Base-by-base conservation (phyloP, 2,329 filamentous ascomycete species). In the Penicillium vulpinum region DNA sequence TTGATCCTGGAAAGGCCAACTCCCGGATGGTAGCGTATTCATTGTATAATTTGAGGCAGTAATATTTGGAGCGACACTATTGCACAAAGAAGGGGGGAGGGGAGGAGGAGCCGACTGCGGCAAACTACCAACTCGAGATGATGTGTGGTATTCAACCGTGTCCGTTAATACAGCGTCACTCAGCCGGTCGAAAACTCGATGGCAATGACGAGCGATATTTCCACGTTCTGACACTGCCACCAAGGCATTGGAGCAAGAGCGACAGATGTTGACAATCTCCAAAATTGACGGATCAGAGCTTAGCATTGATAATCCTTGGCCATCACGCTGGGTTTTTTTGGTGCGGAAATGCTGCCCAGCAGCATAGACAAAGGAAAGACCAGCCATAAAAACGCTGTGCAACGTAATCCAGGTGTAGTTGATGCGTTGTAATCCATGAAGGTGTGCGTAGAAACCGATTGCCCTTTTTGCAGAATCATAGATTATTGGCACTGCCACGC, bases 341-440 rank as follows among this genome's bases (percentile, higher is more conserved):
- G 31, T 33, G 4, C 31, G 31, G 10, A 79, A 72, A 51, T 79
- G 77, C 1, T 74, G 70, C 0, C 75, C 69, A 0, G 78, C 57
- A 0, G 76, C 35, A 38, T 80, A 80, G 3, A 80, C 72, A 47
- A 78, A 80, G 0, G 76, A 76, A 0, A 79, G 57, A 0, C 79
- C 79, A 0, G 78, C 78, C 55, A 80, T 74, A 61, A 82, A 82
- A 1, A 81, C 72, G 0, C 77, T 72, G 48, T 82, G 80, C 55
- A 81, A 72, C 0, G 79, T 80, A 26, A 81, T 76, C 78, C 79
- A 82, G 76, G 56, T 54, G 22, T 58, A 81, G 60, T 81, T 81
- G 54, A 81, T 77, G 44, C 75, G 76, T 5, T 77, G 69, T 0
- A 75, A 77, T 7, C 74, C 73, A 47, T 80, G 77, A 0, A 82